These are phyloP conservation scores for Kazachstania viticola DNA, from an alignment of 805 yeast species.

Conservation along the genomic window DNA sequence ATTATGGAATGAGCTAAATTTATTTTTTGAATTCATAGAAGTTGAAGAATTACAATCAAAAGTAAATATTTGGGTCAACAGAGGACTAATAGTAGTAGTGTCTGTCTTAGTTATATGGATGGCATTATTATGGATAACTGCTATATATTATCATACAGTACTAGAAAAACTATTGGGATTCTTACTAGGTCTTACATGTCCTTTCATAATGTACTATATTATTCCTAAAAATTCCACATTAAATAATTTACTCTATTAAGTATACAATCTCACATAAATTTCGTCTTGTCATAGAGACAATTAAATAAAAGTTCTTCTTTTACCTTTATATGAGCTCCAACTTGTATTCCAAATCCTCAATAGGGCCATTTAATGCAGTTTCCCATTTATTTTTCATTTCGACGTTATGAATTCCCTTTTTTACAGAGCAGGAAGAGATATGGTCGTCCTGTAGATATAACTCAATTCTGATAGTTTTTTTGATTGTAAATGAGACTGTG, in stretches of 20 bases:
- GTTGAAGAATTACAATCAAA: constrained; percentile 4
- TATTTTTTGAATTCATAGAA: constrained; percentile 6
- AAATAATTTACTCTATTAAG: constrained; percentile 3
- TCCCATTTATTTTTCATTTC: constrained; percentile 7
- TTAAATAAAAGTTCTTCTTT: not conserved
- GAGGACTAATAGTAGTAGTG: constrained; percentile 3
- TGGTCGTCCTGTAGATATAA: constrained; percentile 10
- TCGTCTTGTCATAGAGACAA: no score
- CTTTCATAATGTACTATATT: constrained; percentile 32
- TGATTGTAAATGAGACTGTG: constrained; percentile 7
- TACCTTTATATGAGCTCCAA: constrained; percentile 4
- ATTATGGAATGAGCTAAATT: constrained; percentile 27
- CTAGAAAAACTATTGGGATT: constrained; percentile 66
- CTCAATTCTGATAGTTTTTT: constrained; percentile 5
- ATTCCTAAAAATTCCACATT: constrained; percentile 11
- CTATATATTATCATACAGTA: constrained; percentile 72
- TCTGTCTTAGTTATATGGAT: constrained; percentile 38
- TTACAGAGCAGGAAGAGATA: constrained; percentile 11
- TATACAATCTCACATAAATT: not conserved
- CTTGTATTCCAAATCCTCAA: constrained; percentile 11
- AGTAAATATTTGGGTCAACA: constrained; percentile 3
- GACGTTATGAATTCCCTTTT: constrained; percentile 3
- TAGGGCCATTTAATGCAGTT: constrained; percentile 14
- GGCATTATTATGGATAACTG: constrained; percentile 52
- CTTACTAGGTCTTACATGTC: constrained; percentile 46